phyloP scores from a whole-genome alignment of 805 yeast genomes.

The Lipomyces anomalus region DNA sequence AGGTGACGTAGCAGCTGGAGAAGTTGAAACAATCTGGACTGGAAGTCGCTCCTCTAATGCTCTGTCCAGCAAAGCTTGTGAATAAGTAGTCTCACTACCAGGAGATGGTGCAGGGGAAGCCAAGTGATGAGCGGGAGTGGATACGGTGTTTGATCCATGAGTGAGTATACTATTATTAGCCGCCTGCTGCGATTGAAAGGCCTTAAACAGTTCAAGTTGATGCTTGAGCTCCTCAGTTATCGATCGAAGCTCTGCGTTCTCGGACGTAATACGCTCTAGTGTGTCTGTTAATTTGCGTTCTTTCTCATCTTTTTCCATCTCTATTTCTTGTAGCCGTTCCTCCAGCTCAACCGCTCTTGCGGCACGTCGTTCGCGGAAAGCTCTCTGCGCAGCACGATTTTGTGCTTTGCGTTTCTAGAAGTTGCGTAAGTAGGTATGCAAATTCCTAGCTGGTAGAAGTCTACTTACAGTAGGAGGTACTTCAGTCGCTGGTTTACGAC shows the following conservation, averaged over 20 bases:
- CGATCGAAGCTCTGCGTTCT: slow-evolving; percentile 33
- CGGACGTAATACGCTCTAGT: slow-evolving; percentile 29
- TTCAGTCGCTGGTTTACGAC: slow-evolving; percentile 58
- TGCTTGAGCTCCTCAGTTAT: slow-evolving; percentile 23
- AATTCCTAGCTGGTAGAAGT: background rate
- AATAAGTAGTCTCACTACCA: slow-evolving; percentile 27
- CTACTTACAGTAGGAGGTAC: slow-evolving; percentile 83
- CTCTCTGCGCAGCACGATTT: slow-evolving; percentile 89
- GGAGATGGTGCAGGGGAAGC: slow-evolving; percentile 52
- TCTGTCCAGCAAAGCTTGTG: slow-evolving; percentile 21
- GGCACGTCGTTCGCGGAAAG: slow-evolving; percentile 83
- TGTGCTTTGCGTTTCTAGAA: slow-evolving; percentile 84
- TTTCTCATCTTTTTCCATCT: slow-evolving; percentile 54
- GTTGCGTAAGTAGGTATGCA: too few relatives aligned
- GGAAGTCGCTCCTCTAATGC: slow-evolving; percentile 23
- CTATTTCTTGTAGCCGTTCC: slow-evolving; percentile 58
- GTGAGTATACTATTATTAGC: slow-evolving; percentile 1
- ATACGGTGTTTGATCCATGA: background rate
- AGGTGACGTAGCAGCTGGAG: background rate
- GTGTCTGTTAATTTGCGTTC: slow-evolving; percentile 12
- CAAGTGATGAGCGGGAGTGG: slow-evolving; percentile 34
- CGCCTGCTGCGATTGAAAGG: slow-evolving; percentile 22
- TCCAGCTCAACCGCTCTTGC: slow-evolving; percentile 75
- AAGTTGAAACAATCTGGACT: slow-evolving; percentile 1
- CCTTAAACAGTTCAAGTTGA: slow-evolving; percentile 21